A percentile compares a stretch with the other conserved stretches of the same genome.
Evolutionary conservation across 768 basidiomycete species (phyloP).

Genomic region (Calvatia gigantea): DNA sequence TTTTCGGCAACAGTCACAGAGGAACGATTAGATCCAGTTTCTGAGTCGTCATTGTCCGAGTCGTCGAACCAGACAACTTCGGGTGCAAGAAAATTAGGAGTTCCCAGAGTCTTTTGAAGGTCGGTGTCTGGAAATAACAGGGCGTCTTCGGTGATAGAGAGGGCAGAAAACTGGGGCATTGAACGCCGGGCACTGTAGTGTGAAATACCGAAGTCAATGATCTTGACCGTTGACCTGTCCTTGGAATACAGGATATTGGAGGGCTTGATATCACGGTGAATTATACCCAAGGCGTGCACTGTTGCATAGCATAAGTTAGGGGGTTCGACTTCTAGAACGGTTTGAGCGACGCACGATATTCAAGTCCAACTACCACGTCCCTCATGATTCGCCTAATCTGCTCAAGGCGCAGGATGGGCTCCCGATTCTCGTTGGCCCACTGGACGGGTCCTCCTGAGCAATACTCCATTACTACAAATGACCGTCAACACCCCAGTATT

Average conservation of each 20-base stretch:
- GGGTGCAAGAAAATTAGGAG: conserved; percentile 42
- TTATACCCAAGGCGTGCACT: conserved; percentile 53
- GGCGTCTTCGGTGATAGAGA: conserved; percentile 21
- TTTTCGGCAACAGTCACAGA: conserved; percentile 15
- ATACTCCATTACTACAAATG: conserved; percentile 36
- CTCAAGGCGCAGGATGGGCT: conserved; percentile 30
- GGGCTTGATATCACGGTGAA: conserved; percentile 89
- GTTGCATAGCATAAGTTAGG: neutral
- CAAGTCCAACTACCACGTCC: conserved; percentile 39
- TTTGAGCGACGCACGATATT: conserved; percentile 34
- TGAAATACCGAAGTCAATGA: conserved; percentile 80
- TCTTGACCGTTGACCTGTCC: conserved; percentile 64
- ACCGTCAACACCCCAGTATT: neutral
- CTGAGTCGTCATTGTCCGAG: conserved; percentile 21
- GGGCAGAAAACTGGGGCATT: conserved; percentile 8
- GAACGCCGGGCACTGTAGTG: conserved; percentile 22
- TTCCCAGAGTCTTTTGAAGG: conserved; percentile 36
- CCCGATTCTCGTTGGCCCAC: conserved; percentile 29
- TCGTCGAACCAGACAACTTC: conserved; percentile 41
- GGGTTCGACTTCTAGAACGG: neutral
- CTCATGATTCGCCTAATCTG: conserved; percentile 39
- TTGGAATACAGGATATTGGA: conserved; percentile 73
- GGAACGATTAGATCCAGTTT: conserved; percentile 8
- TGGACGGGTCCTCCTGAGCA: conserved; percentile 38
- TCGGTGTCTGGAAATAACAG: conserved; percentile 35